Conservation (phyloP, 2,329 filamentous ascomycete genomes). For the Nigrospora oryzae region DNA sequence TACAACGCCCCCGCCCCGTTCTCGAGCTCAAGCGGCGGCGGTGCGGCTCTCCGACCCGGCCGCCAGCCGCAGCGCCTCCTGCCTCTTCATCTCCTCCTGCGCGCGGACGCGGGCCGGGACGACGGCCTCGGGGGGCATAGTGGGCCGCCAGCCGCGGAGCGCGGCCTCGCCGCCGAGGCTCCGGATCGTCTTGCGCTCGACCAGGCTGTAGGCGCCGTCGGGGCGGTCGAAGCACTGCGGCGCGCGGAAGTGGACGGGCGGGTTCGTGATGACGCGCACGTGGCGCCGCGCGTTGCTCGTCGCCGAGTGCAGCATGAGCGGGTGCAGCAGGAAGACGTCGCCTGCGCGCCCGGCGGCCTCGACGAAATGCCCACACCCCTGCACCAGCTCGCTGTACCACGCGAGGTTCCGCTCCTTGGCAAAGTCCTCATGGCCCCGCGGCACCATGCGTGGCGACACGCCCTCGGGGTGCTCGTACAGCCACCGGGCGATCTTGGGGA, state of each 20-base stretch:
- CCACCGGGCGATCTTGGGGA: slow-evolving; percentile 47
- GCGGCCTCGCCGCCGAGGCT: slow-evolving; percentile 36
- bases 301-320: slow-evolving; percentile 50
- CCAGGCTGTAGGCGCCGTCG: slow-evolving; percentile 40
- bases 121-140: slow-evolving; percentile 36
- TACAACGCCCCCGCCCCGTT: too few species aligned
- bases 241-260: slow-evolving; percentile 40
- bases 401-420: slow-evolving; percentile 28
- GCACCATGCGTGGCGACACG: slow-evolving; percentile 56
- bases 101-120: slow-evolving; percentile 39
- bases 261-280: slow-evolving; percentile 47
- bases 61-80: slow-evolving; percentile 36
- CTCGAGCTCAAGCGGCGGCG: too few species aligned
- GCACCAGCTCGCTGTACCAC: slow-evolving; percentile 34
- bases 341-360: slow-evolving; percentile 45
- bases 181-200: slow-evolving; percentile 45
- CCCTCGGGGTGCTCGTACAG: slow-evolving; percentile 55
- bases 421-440: slow-evolving; percentile 41
- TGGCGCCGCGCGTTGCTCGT: slow-evolving; percentile 36
- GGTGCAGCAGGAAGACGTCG: slow-evolving; percentile 51
- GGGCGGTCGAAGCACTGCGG: slow-evolving; percentile 44
- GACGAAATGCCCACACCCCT: slow-evolving; percentile 33
- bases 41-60: too few species aligned
- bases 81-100: slow-evolving; percentile 40
- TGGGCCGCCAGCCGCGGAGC: slow-evolving; percentile 43